Base-by-base conservation (phyloP, 192 early-diverging fungal genomes). In the Podila epicladia region DNA sequence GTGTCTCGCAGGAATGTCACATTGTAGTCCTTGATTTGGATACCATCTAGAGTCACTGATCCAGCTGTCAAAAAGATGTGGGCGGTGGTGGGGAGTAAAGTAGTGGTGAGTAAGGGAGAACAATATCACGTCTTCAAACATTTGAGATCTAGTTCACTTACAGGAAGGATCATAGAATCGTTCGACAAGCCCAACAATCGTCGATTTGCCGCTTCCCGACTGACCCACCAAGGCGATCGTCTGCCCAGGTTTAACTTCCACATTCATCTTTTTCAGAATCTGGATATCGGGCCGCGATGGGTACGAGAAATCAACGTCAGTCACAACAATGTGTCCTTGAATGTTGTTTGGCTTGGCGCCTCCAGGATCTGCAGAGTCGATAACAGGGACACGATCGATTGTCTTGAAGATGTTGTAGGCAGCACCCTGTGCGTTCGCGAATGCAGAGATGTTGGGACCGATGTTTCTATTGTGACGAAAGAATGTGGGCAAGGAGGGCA, bases 191-290 rank as follows among this genome's bases (percentile, higher is more conserved):
- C 90, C 86, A 9, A 97, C 90, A 71, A 93, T 93, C 22, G 96
- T 98, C 17, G 92, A 94, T 75, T 97, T 97, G 58, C 94, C 94
- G 68, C 89, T 90, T 17, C 97, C 97, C 9, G 86, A 87, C 20
- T 76, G 67, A 48, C 88, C 88, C 7, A 87, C 86, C 4, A 89
- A 55, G 22, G 88, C 88, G 33, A 88, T 75, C 11, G 91, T 94
- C 75, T 91, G 84, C n/a, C 97, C 96, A 6, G 94, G 87, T 37
- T 83, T 65, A 55, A 97, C 88, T 24, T 70, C 89, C 33, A 98
- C 84, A 72, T 72, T 88, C 51, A 98, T 83, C 55, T 89, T 84
- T 33, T 92, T 88, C 65, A 99, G 83, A 58, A 99, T 91, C 17
- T 82, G 84, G 15, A 97, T 92, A 53, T 96, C 95, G 0, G 92